Evolutionary conservation across 129 eudicot species (phyloP).

Genomic region (Mikania micrantha): DNA sequence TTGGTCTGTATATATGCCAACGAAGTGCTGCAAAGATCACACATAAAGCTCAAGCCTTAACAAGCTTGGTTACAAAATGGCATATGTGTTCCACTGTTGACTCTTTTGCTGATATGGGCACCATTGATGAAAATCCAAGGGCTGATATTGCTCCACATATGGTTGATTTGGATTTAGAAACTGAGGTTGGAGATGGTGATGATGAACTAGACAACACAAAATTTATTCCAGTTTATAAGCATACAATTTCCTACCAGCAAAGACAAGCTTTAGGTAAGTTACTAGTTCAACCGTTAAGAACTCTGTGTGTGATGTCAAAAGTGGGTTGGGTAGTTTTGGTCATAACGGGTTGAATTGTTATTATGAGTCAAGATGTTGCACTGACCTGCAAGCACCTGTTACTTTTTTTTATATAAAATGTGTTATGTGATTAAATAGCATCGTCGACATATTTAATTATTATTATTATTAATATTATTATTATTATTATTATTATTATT

Average conservation of each 20-base stretch:
- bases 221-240: constrained; percentile 40
- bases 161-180: constrained; percentile 31
- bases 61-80: constrained; percentile 87
- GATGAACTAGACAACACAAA: constrained; percentile 66
- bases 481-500: too few relatives aligned
- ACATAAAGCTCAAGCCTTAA: constrained; percentile 66
- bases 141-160: constrained; percentile 23
- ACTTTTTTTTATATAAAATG: too few relatives aligned
- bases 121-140: constrained; percentile 28
- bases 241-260: constrained; percentile 68
- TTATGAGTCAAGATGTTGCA: background rate
- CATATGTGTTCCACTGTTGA: constrained; percentile 63
- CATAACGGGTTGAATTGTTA: background rate
- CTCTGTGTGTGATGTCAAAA: background rate
- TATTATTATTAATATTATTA: too few relatives aligned
- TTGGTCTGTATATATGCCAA: constrained; percentile 79
- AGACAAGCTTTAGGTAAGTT: constrained; percentile 84
- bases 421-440: too few relatives aligned
- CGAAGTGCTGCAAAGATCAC: constrained; percentile 81
- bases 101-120: constrained; percentile 36
- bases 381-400: background rate
- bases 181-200: constrained; percentile 70
- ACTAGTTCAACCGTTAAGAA: background rate
- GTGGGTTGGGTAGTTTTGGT: background rate
- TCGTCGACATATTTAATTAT: too few relatives aligned